Evolutionary conservation across 768 basidiomycete species (phyloP).

Genomic region (Tephrocybe sp.): DNA sequence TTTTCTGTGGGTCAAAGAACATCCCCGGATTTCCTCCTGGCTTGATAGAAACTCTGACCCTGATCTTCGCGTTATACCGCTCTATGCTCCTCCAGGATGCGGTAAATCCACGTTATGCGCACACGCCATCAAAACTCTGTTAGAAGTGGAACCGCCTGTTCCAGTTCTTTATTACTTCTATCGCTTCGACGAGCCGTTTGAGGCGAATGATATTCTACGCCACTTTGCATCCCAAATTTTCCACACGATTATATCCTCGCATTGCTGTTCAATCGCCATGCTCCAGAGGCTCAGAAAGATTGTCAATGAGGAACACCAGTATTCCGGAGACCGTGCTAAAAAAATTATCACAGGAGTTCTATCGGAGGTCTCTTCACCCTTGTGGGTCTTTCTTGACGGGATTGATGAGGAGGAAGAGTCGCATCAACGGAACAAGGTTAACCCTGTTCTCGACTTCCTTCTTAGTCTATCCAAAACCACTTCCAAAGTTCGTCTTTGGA

Average conservation of each 20-base stretch:
- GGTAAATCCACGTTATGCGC: slow-evolving; percentile 2
- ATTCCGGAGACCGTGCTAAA: not conserved
- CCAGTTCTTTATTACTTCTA: slow-evolving; percentile 5
- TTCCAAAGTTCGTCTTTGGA: slow-evolving; percentile 1
- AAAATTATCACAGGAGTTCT: not conserved
- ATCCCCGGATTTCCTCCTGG: slow-evolving; percentile 2
- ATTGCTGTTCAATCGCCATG: not conserved
- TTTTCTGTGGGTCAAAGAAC: not conserved
- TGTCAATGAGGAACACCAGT: not conserved
- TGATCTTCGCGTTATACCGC: not conserved
- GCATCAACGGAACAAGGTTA: not conserved
- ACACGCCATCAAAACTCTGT: not conserved
- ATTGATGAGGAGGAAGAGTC: not conserved
- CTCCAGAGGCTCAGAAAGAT: not conserved
- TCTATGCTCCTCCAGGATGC: not conserved
- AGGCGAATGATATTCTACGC: not conserved
- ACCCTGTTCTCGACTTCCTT: not conserved
- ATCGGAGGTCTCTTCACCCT: not conserved
- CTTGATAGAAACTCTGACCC: not conserved
- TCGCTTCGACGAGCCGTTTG: not conserved
- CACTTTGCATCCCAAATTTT: slow-evolving; percentile 3
- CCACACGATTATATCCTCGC: not conserved
- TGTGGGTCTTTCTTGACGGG: slow-evolving; percentile 4
- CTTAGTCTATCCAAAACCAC: not conserved
- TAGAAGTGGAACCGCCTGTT: not conserved